phyloP scores from a whole-genome alignment of 75 land plant species.

The Pinus albicaulis region DNA sequence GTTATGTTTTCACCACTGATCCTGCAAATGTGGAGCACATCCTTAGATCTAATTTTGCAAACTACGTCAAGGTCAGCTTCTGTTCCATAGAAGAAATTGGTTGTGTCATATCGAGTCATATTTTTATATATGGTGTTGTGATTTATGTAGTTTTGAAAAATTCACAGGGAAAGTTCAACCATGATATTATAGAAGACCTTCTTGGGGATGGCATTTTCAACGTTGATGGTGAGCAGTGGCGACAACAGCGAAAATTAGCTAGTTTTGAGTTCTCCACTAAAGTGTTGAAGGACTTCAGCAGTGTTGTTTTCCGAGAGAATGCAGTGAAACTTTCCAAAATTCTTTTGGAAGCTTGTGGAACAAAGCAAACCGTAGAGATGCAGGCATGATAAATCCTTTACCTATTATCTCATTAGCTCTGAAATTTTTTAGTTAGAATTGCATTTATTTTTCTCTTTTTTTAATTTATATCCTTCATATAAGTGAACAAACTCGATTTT shows the following conservation, averaged over 20 bases:
- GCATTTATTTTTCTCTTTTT: no score
- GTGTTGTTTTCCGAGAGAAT: slow-evolving; percentile 28
- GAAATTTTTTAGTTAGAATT: no score
- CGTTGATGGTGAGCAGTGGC: slow-evolving; percentile 49
- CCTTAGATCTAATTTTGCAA: slow-evolving; percentile 19
- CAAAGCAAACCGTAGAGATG: slow-evolving; percentile 31
- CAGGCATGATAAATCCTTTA: slow-evolving; percentile 27
- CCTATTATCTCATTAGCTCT: no score
- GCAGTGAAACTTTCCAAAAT: slow-evolving; percentile 30
- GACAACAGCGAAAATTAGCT: slow-evolving; percentile 47
- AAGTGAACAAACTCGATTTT: no score
- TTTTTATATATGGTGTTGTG: background rate
- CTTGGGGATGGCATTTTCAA: slow-evolving; percentile 60
- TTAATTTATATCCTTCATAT: no score
- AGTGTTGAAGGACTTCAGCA: slow-evolving; percentile 43
- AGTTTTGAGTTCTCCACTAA: slow-evolving; percentile 53
- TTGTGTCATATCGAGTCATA: no score
- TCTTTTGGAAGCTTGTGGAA: slow-evolving; percentile 9
- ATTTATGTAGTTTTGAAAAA: background rate
- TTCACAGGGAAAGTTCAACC: slow-evolving; percentile 31
- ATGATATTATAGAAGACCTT: slow-evolving; percentile 19
- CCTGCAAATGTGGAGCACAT: slow-evolving; percentile 20
- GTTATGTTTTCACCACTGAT: slow-evolving; percentile 10
- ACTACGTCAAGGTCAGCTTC: slow-evolving; percentile 16
- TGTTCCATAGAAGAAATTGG: no score